These are phyloP conservation scores for Pseudomassariella vexata DNA, from an alignment of 2,329 filamentous ascomycete genomes.

Conservation along the genomic window DNA sequence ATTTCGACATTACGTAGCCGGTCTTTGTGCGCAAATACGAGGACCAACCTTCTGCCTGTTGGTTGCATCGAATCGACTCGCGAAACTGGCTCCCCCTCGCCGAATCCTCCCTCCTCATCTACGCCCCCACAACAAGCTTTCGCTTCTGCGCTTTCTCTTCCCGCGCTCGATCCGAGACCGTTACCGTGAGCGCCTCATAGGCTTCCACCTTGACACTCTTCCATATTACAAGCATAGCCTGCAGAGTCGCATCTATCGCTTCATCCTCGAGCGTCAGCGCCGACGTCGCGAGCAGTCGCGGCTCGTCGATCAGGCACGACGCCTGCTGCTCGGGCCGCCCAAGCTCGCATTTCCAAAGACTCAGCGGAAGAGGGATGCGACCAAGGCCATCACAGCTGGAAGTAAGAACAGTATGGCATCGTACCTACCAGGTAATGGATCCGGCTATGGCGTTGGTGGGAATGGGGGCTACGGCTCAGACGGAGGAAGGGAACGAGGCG, in stretches of 20 bases:
- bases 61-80: no score
- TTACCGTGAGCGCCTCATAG: constrained; percentile 60
- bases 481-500: constrained; percentile 53
- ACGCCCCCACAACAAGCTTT: constrained; percentile 36
- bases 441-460: constrained; percentile 9
- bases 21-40: no score
- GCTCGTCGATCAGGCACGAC: constrained; percentile 39
- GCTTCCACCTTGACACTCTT: constrained; percentile 69
- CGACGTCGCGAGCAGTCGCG: constrained; percentile 43
- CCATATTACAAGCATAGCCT: constrained; percentile 64
- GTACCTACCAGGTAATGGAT: constrained; percentile 22
- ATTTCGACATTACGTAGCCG: no score
- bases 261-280: constrained; percentile 60
- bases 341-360: constrained; percentile 5
- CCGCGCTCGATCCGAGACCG: constrained; percentile 56
- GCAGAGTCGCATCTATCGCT: constrained; percentile 72
- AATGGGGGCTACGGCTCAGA: constrained; percentile 31
- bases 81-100: constrained; percentile 39
- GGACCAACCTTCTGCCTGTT: not conserved
- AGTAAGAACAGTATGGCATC: constrained; percentile 23
- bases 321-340: constrained; percentile 37
- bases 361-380: constrained; percentile 4
- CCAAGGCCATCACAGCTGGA: constrained; percentile 11
- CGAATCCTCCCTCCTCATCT: constrained; percentile 31
- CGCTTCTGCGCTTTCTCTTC: constrained; percentile 61